Evolutionary conservation across 2,329 filamentous ascomycete species (phyloP), one percentile per base, ranked within the genome.

Genomic region (Arthrobotrys pseudoclavata): DNA sequence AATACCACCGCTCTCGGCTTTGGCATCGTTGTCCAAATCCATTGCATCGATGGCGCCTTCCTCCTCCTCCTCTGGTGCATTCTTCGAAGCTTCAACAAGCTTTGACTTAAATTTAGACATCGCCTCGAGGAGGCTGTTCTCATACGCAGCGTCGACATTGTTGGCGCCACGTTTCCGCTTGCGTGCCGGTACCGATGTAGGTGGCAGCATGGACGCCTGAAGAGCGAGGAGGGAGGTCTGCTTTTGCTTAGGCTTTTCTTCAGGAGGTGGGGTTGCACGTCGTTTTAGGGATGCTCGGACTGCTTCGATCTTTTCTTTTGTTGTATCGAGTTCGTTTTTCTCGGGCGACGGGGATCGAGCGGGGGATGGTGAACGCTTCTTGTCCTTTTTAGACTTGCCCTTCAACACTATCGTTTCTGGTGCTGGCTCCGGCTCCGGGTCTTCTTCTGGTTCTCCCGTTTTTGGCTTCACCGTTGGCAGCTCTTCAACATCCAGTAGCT

Each of bases 41-140:
- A 18, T 82, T 66, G 20, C 79, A 79, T 20, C 80, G 75, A 53
- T 50, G 3, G 74, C 42, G 29, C 79, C 53, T 69, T 79, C 60
- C 69, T 79, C 60, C 69, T 64, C 75, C 10, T 76, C 76, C 40
- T 84, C 83, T 79, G 85, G 12, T 4, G 26, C 48, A 37, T 85
- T 78, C 85, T 83, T 68, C 85, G 81, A 24, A 85, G 85, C 77
- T 10, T 82, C 82, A 52, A 92, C 91, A 4, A 99, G 87, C 79
- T 92, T 93, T 2, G 89, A 88, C 82, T 91, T 91, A 85, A 98
- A 99, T 0, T 90, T 90, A 75, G 91, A 90, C 71, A 98, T 87
- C 48, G 94, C 85, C 69, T 91, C 88, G 15, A 97, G 83, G 0
- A 91, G 87, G 64, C 89, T 88, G 75, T 88, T 86, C 79, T 93